Base-by-base conservation (phyloP, 306 rosid genomes). In the Vigna angularis region DNA sequence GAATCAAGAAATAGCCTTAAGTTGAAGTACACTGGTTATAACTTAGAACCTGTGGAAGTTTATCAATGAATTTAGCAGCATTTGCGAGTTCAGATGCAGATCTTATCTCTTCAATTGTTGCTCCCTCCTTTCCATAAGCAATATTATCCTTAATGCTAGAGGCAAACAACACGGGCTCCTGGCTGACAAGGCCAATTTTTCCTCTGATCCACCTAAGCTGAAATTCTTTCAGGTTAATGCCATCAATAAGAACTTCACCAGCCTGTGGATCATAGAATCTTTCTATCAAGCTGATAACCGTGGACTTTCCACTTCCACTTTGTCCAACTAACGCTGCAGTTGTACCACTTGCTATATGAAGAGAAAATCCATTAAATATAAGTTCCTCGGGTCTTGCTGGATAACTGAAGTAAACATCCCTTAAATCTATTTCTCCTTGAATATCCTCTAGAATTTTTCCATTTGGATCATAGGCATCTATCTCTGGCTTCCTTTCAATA, bases 131-230 rank as follows among this genome's bases (percentile, higher is more conserved):
- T 82, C 98, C 98, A 66, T 93, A 93, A 6, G 91, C 96, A 50
- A 93, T 93, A 69, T 93, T 93, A 9, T 91, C 98, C 86, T 65
- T 90, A 74, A 93, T 93, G 91, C 92, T 90, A 48, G 96, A 86
- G 10, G 96, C 83, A 81, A 93, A 93, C 82, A 93, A 75, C 32
- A 91, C 92, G 4, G 98, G 98, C 79, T 93, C 98, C 63, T 93
- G 98, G 82, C 98, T 93, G 49, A 93, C 98, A 73, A 93, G 98
- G 63, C 97, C 98, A 40, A 93, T 93, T 83, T 93, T 93, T n/a
- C 89, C 88, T 73, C 98, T 84, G 22, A 93, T 93, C 97, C 98
- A 93, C 83, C 83, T 85, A 20, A 93, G 91, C 78, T 93, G 98
- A 74, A 90, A 79, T 69, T 93, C 93, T 72, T 90, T 93, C 62